Evolutionary conservation across 208 protist genomes (phyloP).

Genomic region (Leishmania arabica): DNA sequence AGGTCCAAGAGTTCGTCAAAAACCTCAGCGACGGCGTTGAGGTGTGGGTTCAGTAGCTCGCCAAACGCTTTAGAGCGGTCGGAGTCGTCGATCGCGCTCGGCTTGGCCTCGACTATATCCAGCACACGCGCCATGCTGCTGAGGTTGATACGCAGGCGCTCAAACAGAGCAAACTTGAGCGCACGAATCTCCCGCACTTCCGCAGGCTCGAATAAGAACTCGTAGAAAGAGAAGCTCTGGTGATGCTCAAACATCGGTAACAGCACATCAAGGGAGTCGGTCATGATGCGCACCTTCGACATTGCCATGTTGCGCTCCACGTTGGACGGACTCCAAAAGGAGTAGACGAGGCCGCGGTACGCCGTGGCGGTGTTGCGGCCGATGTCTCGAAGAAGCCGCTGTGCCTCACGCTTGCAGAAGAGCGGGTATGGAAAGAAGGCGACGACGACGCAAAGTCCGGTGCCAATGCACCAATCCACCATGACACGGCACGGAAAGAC

Average conservation of each 20-base stretch:
- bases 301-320: constrained; percentile 86
- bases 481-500: constrained; percentile 79
- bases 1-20: constrained; percentile 71
- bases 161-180: constrained; percentile 67
- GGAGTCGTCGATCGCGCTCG: constrained; percentile 73
- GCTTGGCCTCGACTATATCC: constrained; percentile 77
- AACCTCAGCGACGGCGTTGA: constrained; percentile 51
- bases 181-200: constrained; percentile 67
- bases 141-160: constrained; percentile 75
- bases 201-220: constrained; percentile 81
- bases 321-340: constrained; percentile 87
- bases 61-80: constrained; percentile 73
- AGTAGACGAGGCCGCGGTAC: constrained; percentile 72
- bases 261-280: constrained; percentile 60
- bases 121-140: constrained; percentile 80
- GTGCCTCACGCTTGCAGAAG: constrained; percentile 75
- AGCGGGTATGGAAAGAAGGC: constrained; percentile 81
- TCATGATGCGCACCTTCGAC: constrained; percentile 81
- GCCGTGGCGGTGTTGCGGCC: constrained; percentile 66
- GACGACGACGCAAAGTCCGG: constrained; percentile 61
- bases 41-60: constrained; percentile 52
- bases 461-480: constrained; percentile 88
- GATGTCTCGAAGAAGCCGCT: constrained; percentile 50
- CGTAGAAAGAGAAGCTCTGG: constrained; percentile 77
- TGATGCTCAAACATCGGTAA: constrained; percentile 59